phyloP scores from a whole-genome alignment of 1,284 basidiomycete species.

The Coniophora puteana region DNA sequence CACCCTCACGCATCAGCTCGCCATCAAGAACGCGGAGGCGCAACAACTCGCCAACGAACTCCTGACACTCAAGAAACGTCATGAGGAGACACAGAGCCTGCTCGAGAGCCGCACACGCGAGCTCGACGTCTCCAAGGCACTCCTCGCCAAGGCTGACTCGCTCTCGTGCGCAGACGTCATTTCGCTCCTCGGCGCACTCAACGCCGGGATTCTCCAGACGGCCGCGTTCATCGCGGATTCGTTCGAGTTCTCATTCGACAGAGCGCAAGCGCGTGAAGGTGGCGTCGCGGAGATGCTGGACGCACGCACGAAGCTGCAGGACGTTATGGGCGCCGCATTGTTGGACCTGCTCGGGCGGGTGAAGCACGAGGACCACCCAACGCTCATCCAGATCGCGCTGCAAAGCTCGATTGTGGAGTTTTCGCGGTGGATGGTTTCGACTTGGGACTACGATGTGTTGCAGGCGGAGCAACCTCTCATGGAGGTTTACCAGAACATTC shows the following conservation, averaged over 20 bases:
- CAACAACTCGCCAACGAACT: constrained; percentile 23
- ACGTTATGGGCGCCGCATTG: constrained; percentile 35
- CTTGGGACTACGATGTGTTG: constrained; percentile 47
- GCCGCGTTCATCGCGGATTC: constrained; percentile 45
- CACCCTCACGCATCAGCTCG: constrained; percentile 20
- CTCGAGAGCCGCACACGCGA: constrained; percentile 40
- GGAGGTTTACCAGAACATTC: constrained; percentile 43
- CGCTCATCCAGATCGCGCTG: constrained; percentile 48
- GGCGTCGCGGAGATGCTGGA: constrained; percentile 25
- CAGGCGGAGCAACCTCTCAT: constrained; percentile 38
- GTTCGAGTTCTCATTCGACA: constrained; percentile 32
- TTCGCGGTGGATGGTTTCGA: constrained; percentile 40
- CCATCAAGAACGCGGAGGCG: constrained; percentile 18
- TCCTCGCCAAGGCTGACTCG: constrained; percentile 42
- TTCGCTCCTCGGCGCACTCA: constrained; percentile 39
- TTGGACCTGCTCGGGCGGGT: constrained; percentile 30
- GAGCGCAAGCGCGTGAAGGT: constrained; percentile 18
- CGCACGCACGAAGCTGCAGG: constrained; percentile 26
- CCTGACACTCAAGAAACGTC: constrained; percentile 21
- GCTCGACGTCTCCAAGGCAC: constrained; percentile 41
- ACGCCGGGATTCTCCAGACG: constrained; percentile 47
- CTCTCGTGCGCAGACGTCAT: constrained; percentile 46
- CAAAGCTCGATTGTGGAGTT: constrained; percentile 44
- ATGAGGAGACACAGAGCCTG: constrained; percentile 30
- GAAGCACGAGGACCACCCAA: constrained; percentile 37